phyloP scores from a whole-genome alignment of 1,284 basidiomycete species.

The Omphalotus olearius region DNA sequence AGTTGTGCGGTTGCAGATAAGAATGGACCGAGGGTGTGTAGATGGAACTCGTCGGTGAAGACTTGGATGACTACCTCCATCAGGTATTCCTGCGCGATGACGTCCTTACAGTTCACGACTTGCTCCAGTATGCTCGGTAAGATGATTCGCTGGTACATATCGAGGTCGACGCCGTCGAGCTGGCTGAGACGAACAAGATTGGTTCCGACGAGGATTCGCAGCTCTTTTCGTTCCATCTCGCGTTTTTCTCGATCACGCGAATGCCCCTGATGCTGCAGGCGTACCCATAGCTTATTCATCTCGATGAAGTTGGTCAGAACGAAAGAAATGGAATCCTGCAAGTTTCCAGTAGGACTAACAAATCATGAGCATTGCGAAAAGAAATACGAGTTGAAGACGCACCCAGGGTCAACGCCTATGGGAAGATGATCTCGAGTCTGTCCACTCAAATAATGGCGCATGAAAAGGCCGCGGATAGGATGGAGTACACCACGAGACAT shows the following conservation, averaged over 20 bases:
- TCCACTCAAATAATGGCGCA: constrained; percentile 91
- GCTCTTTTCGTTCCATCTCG: constrained; percentile 88
- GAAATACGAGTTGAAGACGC: constrained; percentile 25
- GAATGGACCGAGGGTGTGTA: constrained; percentile 90
- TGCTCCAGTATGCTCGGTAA: constrained; percentile 91
- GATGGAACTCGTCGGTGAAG: constrained; percentile 95
- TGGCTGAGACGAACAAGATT: constrained; percentile 92
- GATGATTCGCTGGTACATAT: constrained; percentile 82
- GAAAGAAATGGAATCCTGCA: constrained; percentile 91
- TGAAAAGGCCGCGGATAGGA: constrained; percentile 88
- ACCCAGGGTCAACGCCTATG: constrained; percentile 81
- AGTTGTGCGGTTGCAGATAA: constrained; percentile 90
- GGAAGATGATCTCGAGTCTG: constrained; percentile 95
- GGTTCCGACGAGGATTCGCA: constrained; percentile 92
- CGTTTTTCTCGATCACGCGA: constrained; percentile 93
- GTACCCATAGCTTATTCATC: constrained; percentile 99
- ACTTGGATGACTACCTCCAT: constrained; percentile 99
- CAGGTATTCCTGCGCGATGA: constrained; percentile 95
- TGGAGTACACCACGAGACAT: constrained; percentile 95
- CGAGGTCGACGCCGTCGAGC: constrained; percentile 89
- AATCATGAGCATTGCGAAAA: constrained; percentile 9
- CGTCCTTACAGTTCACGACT: constrained; percentile 94
- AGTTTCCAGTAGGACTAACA: constrained; percentile 74
- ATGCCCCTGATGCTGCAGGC: constrained; percentile 93
- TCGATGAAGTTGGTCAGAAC: constrained; percentile 97